phyloP scores from a whole-genome alignment of 345 rosid genomes.

The Iberis pinnata region DNA sequence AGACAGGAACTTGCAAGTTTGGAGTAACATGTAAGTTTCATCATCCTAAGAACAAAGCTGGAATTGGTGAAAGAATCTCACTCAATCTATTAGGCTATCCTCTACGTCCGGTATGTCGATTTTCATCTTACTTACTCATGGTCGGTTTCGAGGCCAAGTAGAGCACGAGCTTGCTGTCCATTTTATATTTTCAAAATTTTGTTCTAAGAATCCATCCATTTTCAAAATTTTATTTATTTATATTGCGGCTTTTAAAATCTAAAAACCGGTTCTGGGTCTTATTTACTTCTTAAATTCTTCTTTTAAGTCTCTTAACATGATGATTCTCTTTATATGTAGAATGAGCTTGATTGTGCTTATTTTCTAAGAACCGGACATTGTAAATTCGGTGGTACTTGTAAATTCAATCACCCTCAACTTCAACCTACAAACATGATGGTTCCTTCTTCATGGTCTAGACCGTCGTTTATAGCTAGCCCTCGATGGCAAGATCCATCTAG shows the following conservation, averaged over 20 bases:
- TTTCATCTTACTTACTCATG: neutral
- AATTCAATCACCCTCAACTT: constrained; percentile 95
- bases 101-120: constrained; percentile 59
- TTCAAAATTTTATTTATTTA: no score
- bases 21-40: constrained; percentile 99
- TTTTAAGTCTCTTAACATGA: neutral
- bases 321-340: constrained; percentile 39
- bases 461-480: constrained; percentile 84
- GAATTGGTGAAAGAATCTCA: constrained; percentile 79
- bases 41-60: constrained; percentile 97
- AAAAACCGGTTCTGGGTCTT: no score
- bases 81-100: constrained; percentile 92
- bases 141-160: no score
- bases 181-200: no score
- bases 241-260: no score
- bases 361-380: constrained; percentile 95
- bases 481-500: constrained; percentile 95
- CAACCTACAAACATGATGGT: constrained; percentile 84
- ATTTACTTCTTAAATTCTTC: no score
- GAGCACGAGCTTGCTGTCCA: no score
- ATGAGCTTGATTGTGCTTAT: constrained; percentile 83
- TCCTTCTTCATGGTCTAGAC: constrained; percentile 87
- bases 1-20: constrained; percentile 99
- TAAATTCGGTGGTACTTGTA: constrained; percentile 91
- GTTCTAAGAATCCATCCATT: no score